A percentile compares a stretch with the other conserved stretches of the same genome.
These are phyloP conservation scores for Eutypella sp. DNA, from an alignment of 2,329 filamentous ascomycete genomes.

Conservation along the genomic window DNA sequence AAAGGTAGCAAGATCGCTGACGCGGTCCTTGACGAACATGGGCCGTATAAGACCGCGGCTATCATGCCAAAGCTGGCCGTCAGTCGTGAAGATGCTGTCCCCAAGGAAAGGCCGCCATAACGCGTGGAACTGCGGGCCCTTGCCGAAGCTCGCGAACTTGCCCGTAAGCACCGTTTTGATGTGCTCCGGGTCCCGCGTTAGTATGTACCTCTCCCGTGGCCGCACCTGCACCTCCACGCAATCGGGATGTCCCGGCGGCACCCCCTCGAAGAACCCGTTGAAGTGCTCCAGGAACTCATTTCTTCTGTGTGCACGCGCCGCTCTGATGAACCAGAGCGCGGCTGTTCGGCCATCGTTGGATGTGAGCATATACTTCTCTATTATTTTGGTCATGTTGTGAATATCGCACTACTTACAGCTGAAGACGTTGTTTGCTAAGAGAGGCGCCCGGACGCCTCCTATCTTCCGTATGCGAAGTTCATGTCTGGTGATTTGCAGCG, in stretches of 20 bases:
- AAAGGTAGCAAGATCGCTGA: slow-evolving; percentile 50
- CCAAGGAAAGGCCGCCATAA: slow-evolving; percentile 45
- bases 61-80: slow-evolving; percentile 49
- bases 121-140: slow-evolving; percentile 38
- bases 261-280: slow-evolving; percentile 22
- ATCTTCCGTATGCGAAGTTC: slow-evolving; percentile 24
- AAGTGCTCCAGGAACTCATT: slow-evolving; percentile 29
- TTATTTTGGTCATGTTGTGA: not conserved
- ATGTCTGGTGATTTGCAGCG: slow-evolving; percentile 13
- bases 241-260: slow-evolving; percentile 28
- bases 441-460: slow-evolving; percentile 29
- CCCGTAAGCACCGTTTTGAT: slow-evolving; percentile 52
- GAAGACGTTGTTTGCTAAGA: slow-evolving; percentile 29
- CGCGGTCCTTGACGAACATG: slow-evolving; percentile 44
- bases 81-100: slow-evolving; percentile 51
- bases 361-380: slow-evolving; percentile 4
- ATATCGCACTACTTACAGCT: slow-evolving; percentile 20
- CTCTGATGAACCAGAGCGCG: slow-evolving; percentile 19
- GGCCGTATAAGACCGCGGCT: slow-evolving; percentile 49
- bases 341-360: no score
- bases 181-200: slow-evolving; percentile 51
- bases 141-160: slow-evolving; percentile 51
- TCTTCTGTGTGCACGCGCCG: slow-evolving; percentile 24
- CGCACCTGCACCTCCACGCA: slow-evolving; percentile 32
- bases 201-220: slow-evolving; percentile 32